These are phyloP conservation scores for Rhizopogon sp. DNA, from an alignment of 768 basidiomycete species.

Conservation along the genomic window DNA sequence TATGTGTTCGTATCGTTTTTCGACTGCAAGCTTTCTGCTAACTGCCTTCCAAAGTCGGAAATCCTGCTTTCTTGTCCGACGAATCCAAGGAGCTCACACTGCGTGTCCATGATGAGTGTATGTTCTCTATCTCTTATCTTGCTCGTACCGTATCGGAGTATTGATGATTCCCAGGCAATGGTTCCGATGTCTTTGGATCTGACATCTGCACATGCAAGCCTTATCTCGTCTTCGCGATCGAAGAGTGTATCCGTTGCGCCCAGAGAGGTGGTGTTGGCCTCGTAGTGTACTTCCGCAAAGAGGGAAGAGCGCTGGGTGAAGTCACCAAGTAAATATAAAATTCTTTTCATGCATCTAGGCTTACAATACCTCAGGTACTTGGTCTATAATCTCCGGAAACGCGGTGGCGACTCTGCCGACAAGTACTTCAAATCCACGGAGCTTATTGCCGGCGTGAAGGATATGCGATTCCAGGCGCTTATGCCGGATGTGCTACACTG, in stretches of 20 bases:
- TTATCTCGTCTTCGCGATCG: constrained; percentile 88
- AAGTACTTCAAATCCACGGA: constrained; percentile 94
- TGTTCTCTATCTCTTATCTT: constrained; percentile 12
- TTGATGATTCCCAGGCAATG: constrained; percentile 56
- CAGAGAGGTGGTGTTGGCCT: constrained; percentile 87
- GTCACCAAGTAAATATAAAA: constrained; percentile 70
- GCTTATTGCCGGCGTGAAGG: constrained; percentile 90
- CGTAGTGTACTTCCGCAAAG: constrained; percentile 92
- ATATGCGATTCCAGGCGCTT: constrained; percentile 90
- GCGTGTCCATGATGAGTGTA: constrained; percentile 93
- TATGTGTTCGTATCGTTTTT: constrained; percentile 54
- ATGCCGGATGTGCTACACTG: constrained; percentile 98
- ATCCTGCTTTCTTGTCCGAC: constrained; percentile 73
- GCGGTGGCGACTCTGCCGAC: constrained; percentile 88
- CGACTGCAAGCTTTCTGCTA: not conserved
- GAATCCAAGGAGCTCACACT: constrained; percentile 76
- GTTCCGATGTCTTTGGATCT: constrained; percentile 94
- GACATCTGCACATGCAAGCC: constrained; percentile 93
- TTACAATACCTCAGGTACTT: constrained; percentile 54
- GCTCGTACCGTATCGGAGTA: not conserved
- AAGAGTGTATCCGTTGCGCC: constrained; percentile 84
- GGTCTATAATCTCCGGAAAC: constrained; percentile 95
- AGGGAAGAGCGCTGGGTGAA: constrained; percentile 90
- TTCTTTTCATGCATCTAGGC: not conserved
- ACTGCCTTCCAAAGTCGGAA: constrained; percentile 54